Evolutionary conservation across 2,329 filamentous ascomycete genomes (phyloP), one percentile per base, ranked within the genome.

Genomic region (Aspergillus thermomutatus): DNA sequence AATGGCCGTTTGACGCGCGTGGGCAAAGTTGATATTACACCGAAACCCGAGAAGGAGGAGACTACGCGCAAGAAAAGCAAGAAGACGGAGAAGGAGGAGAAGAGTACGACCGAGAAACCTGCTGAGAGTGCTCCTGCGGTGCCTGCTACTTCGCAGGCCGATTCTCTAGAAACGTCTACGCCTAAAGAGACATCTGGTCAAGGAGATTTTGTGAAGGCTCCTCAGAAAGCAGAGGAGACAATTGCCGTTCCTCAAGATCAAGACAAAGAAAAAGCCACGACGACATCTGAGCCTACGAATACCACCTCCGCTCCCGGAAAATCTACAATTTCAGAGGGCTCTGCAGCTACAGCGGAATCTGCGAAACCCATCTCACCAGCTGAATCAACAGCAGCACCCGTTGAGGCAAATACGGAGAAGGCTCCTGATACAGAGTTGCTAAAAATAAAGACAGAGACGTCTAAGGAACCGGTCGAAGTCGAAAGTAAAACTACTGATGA

Each of bases 1-100:
- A 87, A 91, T 66, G 89, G 88, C 25, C 89, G 87, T 69, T 78
- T 92, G 68, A 87, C 85, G 68, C 83, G 85, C 59, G 82, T 91
- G 41, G 90, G 90, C 43, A 87, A 83, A 64, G 80, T 83, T 60
- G 81, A 88, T 40, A 67, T 76, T 41, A 67, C 66, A 17, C 65
- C 64, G 6, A 74, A 72, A 49, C 60, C 64, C 1, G 73, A 76
- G 28, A 69, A 78, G 64, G 70, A 78, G 68, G 81, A 86, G 49
- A 81, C 83, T 57, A 80, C 64, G 27, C 63, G 64, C 50, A 73
- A 70, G 57, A 72, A 72, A 56, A 64, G 53, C 41, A 70, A 70
- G 58, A 72, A 72, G 54, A 52, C 53, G 45, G 67, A 70, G 19
- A 66, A 68, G 54, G 68, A 70, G 49, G 64, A 64, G 14, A 67